Conservation (phyloP, 108 stramenopile species). For the Fragilaria radians region DNA sequence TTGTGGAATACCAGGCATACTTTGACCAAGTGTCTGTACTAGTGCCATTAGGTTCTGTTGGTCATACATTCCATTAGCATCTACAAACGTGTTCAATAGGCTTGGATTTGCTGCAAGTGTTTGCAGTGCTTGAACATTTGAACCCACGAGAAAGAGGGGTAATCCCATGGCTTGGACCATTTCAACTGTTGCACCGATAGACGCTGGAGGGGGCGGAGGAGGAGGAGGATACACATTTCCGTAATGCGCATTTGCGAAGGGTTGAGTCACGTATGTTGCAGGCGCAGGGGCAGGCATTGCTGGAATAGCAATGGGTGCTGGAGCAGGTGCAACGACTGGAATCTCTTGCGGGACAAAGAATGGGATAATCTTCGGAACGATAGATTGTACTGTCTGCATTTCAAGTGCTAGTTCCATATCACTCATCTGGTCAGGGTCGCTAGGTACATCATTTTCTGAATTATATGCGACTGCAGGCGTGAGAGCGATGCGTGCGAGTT, state of each 20-base stretch:
- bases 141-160: slow-evolving; percentile 68
- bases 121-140: slow-evolving; percentile 69
- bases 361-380: slow-evolving; percentile 54
- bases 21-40: slow-evolving; percentile 68
- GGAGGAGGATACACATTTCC: background rate
- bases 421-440: slow-evolving; percentile 52
- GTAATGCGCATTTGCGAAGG: background rate
- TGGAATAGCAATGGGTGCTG: slow-evolving; percentile 10
- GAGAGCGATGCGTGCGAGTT: slow-evolving; percentile 47
- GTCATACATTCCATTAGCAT: slow-evolving; percentile 72
- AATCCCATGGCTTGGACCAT: slow-evolving; percentile 48
- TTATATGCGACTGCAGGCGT: slow-evolving; percentile 39
- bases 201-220: slow-evolving; percentile 5
- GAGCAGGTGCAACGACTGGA: slow-evolving; percentile 26
- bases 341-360: slow-evolving; percentile 59
- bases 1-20: slow-evolving; percentile 6
- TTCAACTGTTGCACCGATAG: slow-evolving; percentile 33
- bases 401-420: slow-evolving; percentile 81
- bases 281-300: slow-evolving; percentile 2
- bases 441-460: slow-evolving; percentile 57
- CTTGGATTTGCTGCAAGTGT: slow-evolving; percentile 69
- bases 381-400: slow-evolving; percentile 51
- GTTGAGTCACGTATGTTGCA: background rate
- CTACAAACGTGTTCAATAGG: slow-evolving; percentile 62
- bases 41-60: slow-evolving; percentile 62